phyloP scores from a whole-genome alignment of 495 filamentous ascomycete species.

The Podospora tetraspora region DNA sequence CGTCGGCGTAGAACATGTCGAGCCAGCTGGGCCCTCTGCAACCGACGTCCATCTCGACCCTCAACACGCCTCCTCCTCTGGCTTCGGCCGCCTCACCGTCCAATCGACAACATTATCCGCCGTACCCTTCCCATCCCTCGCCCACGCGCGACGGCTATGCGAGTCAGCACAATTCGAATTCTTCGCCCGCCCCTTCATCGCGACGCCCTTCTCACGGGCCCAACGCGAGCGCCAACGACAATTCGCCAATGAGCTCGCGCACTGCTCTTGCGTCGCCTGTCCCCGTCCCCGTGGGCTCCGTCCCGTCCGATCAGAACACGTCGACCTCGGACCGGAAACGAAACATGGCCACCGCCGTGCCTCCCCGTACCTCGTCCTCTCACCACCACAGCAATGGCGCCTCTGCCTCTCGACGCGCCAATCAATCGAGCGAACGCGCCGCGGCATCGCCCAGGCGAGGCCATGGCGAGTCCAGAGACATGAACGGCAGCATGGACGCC shows the following conservation, averaged over 20 bases:
- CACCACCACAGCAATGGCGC: constrained; percentile 38
- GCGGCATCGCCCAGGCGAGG: constrained; percentile 36
- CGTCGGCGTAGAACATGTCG: constrained; percentile 41
- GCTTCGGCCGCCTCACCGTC: constrained; percentile 39
- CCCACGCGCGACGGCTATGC: constrained; percentile 42
- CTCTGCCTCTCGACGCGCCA: constrained; percentile 39
- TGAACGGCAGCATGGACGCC: constrained; percentile 27
- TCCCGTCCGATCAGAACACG: constrained; percentile 39
- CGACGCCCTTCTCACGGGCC: constrained; percentile 47
- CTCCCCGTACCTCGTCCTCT: constrained; percentile 60
- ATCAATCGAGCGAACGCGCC: constrained; percentile 38
- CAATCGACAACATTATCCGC: constrained; percentile 42
- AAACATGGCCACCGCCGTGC: constrained; percentile 48
- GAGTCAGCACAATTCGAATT: constrained; percentile 32
- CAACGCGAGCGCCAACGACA: constrained; percentile 54
- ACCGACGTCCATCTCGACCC: constrained; percentile 41
- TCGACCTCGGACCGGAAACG: constrained; percentile 37
- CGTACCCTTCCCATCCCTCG: constrained; percentile 31
- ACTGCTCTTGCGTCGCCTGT: constrained; percentile 43
- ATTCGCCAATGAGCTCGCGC: constrained; percentile 46
- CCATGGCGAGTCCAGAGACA: constrained; percentile 34
- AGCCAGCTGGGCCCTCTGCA: constrained; percentile 52
- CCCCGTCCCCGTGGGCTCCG: constrained; percentile 39
- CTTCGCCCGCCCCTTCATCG: constrained; percentile 38
- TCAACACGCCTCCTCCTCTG: constrained; percentile 41